phyloP scores from a whole-genome alignment of 176 grass and related monocot species.

The Musa beccarii region DNA sequence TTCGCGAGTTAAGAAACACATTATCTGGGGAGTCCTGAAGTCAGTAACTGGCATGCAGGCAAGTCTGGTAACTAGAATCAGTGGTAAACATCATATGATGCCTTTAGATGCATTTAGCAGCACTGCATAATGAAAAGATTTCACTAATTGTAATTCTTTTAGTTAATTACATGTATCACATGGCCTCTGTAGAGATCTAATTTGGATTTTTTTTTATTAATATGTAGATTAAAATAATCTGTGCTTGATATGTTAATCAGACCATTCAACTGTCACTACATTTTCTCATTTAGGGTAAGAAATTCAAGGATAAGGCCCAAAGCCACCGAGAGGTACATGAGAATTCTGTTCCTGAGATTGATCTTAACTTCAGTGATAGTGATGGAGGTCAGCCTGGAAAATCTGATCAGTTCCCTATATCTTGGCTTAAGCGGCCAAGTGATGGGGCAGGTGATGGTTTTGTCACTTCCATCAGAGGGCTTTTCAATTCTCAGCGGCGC shows the following conservation, averaged over 20 bases:
- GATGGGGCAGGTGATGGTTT: constrained; percentile 92
- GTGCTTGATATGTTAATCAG: too few species aligned
- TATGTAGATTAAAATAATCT: neutral
- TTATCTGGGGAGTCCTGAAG: constrained; percentile 97
- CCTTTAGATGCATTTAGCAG: constrained; percentile 16
- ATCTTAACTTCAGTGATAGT: constrained; percentile 83
- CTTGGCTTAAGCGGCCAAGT: constrained; percentile 85
- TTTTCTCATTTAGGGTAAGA: constrained; percentile 54
- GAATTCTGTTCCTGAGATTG: constrained; percentile 51
- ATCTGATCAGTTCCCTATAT: constrained; percentile 73
- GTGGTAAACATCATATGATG: neutral
- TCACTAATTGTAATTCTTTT: too few species aligned
- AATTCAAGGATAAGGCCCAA: constrained; percentile 72
- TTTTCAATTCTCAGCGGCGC: constrained; percentile 96
- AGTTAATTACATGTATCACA: too few species aligned
- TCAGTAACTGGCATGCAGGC: constrained; percentile 98
- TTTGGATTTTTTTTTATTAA: neutral
- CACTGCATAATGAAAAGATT: neutral
- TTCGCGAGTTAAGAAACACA: constrained; percentile 95
- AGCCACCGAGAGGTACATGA: constrained; percentile 66
- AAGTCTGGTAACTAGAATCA: constrained; percentile 22
- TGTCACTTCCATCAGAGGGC: constrained; percentile 89
- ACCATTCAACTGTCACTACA: too few species aligned
- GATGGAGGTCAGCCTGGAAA: constrained; percentile 60
- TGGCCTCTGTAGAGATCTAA: too few species aligned